Conservation (phyloP, 2,329 filamentous ascomycete species). For the Arachnopeziza araneosa region DNA sequence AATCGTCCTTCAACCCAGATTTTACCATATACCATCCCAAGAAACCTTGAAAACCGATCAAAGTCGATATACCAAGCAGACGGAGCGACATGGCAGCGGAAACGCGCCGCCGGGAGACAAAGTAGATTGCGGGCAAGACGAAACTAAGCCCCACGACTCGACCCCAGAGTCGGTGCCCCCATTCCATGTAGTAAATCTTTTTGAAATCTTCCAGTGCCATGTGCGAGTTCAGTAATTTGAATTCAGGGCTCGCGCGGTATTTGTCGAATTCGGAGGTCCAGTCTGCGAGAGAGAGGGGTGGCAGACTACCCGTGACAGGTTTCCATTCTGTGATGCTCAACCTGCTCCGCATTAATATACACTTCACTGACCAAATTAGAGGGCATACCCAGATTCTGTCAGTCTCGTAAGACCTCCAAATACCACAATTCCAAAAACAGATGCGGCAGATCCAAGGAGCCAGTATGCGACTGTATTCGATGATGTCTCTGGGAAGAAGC, state of each 20-base stretch:
- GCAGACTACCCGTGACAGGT: conserved; percentile 87
- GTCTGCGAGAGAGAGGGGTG: conserved; percentile 69
- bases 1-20: conserved; percentile 88
- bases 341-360: conserved; percentile 39
- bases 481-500: conserved; percentile 46
- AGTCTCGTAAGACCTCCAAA: conserved; percentile 90
- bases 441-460: conserved; percentile 84
- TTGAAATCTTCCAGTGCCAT: conserved; percentile 96
- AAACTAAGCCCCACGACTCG: conserved; percentile 87
- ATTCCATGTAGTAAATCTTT: conserved; percentile 99
- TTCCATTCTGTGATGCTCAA: conserved; percentile 99
- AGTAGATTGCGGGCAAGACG: conserved; percentile 81
- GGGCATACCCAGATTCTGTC: conserved; percentile 86
- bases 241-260: conserved; percentile 90
- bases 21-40: conserved; percentile 99
- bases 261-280: conserved; percentile 93
- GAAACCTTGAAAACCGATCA: conserved; percentile 93
- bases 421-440: conserved; percentile 94
- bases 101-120: conserved; percentile 74
- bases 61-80: conserved; percentile 73
- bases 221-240: conserved; percentile 81
- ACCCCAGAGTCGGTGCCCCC: conserved; percentile 92
- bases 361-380: not conserved
- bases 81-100: conserved; percentile 71
- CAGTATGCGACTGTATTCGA: conserved; percentile 82